Conservation (phyloP, 495 filamentous ascomycete species). For the Penicillium riverlandense region DNA sequence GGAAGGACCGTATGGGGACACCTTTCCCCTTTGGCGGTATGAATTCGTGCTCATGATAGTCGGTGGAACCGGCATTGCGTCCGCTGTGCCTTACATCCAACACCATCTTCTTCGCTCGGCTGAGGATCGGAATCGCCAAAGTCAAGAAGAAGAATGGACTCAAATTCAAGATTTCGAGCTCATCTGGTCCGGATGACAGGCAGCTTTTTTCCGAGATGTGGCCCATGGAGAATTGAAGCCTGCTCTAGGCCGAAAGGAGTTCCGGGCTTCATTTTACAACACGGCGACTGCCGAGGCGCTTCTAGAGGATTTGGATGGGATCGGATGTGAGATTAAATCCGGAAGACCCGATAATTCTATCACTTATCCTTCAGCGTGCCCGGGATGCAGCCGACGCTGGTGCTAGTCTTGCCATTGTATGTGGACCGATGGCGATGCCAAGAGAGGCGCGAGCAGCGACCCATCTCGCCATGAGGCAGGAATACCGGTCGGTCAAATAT, state of each 20-base stretch:
- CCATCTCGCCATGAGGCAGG: conserved; percentile 24
- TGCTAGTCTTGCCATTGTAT: conserved; percentile 32
- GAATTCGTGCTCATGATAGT: conserved; percentile 50
- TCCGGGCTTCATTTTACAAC: conserved; percentile 29
- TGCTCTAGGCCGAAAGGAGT: conserved; percentile 24
- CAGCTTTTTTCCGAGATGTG: conserved; percentile 26
- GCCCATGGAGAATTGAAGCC: conserved; percentile 18
- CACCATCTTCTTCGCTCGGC: conserved; percentile 23
- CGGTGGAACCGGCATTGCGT: conserved; percentile 54
- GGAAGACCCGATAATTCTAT: conserved; percentile 26
- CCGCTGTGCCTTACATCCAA: conserved; percentile 44
- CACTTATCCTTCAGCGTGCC: conserved; percentile 24
- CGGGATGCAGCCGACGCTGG: conserved; percentile 17
- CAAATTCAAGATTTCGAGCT: conserved; percentile 23
- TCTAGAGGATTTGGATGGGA: not conserved
- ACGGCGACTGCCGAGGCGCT: conserved; percentile 6
- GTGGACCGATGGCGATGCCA: conserved; percentile 42
- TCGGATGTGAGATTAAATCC: conserved; percentile 14
- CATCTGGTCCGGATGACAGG: conserved; percentile 36
- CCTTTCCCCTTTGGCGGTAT: conserved; percentile 39
- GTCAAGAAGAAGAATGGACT: conserved; percentile 7
- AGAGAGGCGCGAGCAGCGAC: conserved; percentile 41
- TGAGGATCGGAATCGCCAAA: not conserved
- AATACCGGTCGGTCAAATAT: conserved; percentile 26
- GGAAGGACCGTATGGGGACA: conserved; percentile 54